Conservation (phyloP, 768 basidiomycete genomes). For the Lactarius akahatsu region DNA sequence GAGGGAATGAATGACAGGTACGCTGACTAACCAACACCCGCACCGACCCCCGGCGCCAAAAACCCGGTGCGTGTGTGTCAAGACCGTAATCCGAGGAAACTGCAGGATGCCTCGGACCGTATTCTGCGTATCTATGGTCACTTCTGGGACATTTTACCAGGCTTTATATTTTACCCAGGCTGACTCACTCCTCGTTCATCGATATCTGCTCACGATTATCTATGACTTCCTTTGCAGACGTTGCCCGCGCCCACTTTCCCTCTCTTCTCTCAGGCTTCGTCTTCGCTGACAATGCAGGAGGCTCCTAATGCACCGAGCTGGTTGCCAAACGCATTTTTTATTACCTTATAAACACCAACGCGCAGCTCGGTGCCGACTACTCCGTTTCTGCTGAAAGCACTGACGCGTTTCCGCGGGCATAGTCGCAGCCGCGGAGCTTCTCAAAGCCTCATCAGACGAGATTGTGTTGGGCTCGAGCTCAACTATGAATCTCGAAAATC, state of each 20-base stretch:
- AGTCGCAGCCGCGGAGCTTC: constrained; percentile 52
- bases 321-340: constrained; percentile 62
- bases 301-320: constrained; percentile 58
- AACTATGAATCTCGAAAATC: constrained; percentile 67
- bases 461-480: constrained; percentile 67
- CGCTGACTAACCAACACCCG: no score
- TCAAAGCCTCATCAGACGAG: constrained; percentile 60
- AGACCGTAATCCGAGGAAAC: no score
- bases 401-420: constrained; percentile 52
- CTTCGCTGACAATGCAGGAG: constrained; percentile 77
- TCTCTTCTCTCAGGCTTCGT: constrained; percentile 57
- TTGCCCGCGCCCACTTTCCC: constrained; percentile 62
- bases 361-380: constrained; percentile 72
- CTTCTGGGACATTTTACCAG: background rate
- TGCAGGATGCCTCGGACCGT: no score
- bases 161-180: background rate
- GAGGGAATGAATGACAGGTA: no score
- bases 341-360: constrained; percentile 71
- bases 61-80: no score
- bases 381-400: constrained; percentile 52
- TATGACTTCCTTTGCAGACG: constrained; percentile 36
- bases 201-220: background rate
- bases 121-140: background rate
- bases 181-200: background rate
- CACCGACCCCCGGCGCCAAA: no score